Conservation (phyloP, 148 eudicot genomes). For the Suaeda aralocaspica region DNA sequence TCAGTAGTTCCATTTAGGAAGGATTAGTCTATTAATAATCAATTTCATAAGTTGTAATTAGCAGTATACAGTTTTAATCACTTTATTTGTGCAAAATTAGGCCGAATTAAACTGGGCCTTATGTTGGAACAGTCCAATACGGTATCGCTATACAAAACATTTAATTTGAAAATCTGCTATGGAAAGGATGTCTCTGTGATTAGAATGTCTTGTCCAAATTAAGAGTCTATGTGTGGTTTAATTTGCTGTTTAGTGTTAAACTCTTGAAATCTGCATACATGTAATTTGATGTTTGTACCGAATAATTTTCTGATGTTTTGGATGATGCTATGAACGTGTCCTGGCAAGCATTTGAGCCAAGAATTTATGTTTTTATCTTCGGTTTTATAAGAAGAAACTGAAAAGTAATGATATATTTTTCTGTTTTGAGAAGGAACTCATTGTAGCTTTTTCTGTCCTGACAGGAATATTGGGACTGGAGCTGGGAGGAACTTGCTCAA, state of each 20-base stretch:
- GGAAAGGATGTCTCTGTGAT: background rate
- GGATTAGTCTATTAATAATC: too few relatives aligned
- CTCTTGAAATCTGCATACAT: too few relatives aligned
- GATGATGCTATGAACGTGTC: background rate
- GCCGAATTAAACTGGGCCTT: too few relatives aligned
- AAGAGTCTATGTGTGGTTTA: too few relatives aligned
- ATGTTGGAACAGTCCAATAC: background rate
- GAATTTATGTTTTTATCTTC: background rate
- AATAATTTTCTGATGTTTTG: background rate
- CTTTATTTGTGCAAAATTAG: too few relatives aligned
- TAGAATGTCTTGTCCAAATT: background rate
- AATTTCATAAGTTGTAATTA: too few relatives aligned
- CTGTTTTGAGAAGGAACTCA: background rate
- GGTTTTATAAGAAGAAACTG: background rate
- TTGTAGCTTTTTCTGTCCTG: constrained; percentile 12
- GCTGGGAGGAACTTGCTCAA: constrained; percentile 94
- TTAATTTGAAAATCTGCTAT: background rate
- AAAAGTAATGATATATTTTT: background rate
- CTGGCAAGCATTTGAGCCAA: background rate
- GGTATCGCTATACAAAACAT: background rate
- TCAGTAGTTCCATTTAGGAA: too few relatives aligned
- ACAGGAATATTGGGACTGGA: constrained; percentile 98
- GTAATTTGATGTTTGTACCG: background rate
- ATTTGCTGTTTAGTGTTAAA: too few relatives aligned
- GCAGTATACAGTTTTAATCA: too few relatives aligned